Evolutionary conservation across 1,284 basidiomycete genomes (phyloP), one percentile per base, ranked within the genome.

Genomic region (Cerioporus squamosus): DNA sequence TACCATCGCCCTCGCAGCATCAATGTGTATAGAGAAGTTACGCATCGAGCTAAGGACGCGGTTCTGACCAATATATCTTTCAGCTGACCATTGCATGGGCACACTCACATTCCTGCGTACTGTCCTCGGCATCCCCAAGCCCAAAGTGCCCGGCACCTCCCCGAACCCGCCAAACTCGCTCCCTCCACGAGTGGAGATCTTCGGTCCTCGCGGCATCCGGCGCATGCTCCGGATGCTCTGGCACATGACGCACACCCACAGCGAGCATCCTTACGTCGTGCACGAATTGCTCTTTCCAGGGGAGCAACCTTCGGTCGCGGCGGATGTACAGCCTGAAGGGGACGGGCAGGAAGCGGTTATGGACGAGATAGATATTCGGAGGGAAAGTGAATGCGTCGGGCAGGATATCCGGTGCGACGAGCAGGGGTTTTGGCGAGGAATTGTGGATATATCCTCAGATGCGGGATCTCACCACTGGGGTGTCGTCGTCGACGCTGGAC

Each of bases 41-140:
- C 29, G 29, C 29, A 29, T 29, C 29, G 29, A 29, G 29, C 29
- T 10, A 9, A 29, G 29, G 8, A 29, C 29, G 29, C 29, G 10
- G 29, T 10, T 29, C 29, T 29, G 29, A 29, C 29, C 29, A 9
- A 29, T 29, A 29, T 29, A 29, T 29, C 29, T 9, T 29, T 14
- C 40, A 92, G 92, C 86, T 31, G 91, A 94, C 73, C 93, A 95
- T 73, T 81, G 87, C 39, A 87, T 94, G 80, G 94, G 93, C 9
- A 79, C 94, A 23, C 82, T 91, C 24, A 86, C 91, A 1, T 77
- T 95, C 46, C 77, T 95, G 53, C 81, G 87, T 42, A 86, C 83
- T 63, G 68, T 87, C 20, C 83, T 95, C 26, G 68, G 81, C 9
- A 72, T 80, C n/a, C 73, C 77, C 17, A 43, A 44, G 75, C 74